These are phyloP conservation scores for Furcasterigmium sp. DNA, from an alignment of 2,329 filamentous ascomycete genomes.

Conservation along the genomic window DNA sequence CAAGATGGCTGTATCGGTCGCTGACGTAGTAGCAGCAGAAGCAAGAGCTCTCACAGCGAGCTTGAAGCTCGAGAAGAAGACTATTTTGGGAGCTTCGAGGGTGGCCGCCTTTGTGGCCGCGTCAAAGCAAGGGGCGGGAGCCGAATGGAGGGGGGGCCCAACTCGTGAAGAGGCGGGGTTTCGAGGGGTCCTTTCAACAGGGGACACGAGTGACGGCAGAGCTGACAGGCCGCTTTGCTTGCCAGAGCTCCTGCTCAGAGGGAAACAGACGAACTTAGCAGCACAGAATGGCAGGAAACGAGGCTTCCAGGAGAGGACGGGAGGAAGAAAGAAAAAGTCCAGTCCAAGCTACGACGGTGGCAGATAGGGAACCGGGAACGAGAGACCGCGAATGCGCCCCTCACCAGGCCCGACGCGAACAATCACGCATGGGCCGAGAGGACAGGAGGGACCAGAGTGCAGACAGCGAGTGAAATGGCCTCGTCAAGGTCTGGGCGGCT, in stretches of 20 bases:
- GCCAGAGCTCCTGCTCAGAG: not conserved
- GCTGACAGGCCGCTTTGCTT: slow-evolving; percentile 8
- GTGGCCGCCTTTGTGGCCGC: slow-evolving; percentile 10
- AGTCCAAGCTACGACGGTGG: slow-evolving; percentile 6
- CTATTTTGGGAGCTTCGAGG: slow-evolving; percentile 18
- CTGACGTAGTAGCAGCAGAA: not conserved
- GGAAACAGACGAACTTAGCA: slow-evolving; percentile 4
- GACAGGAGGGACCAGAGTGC: not conserved
- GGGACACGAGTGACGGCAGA: slow-evolving; percentile 8
- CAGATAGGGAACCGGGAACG: slow-evolving; percentile 3
- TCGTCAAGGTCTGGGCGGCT: slow-evolving; percentile 6
- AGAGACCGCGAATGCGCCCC: not conserved
- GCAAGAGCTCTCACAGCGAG: slow-evolving; percentile 6
- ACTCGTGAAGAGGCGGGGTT: slow-evolving; percentile 8
- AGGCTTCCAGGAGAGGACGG: not conserved
- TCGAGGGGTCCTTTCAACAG: not conserved
- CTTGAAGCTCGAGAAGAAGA: slow-evolving; percentile 6
- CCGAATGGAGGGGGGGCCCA: slow-evolving; percentile 10
- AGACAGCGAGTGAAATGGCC: slow-evolving; percentile 1
- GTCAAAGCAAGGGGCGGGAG: slow-evolving; percentile 8
- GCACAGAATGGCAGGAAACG: slow-evolving; percentile 2
- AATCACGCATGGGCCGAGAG: not conserved
- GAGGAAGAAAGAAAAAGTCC: not conserved
- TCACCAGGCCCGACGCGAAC: not conserved
- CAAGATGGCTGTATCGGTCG: slow-evolving; percentile 1